Evolutionary conservation across 2,329 filamentous ascomycete species (phyloP).

Genomic region (Sporothrix inflata): DNA sequence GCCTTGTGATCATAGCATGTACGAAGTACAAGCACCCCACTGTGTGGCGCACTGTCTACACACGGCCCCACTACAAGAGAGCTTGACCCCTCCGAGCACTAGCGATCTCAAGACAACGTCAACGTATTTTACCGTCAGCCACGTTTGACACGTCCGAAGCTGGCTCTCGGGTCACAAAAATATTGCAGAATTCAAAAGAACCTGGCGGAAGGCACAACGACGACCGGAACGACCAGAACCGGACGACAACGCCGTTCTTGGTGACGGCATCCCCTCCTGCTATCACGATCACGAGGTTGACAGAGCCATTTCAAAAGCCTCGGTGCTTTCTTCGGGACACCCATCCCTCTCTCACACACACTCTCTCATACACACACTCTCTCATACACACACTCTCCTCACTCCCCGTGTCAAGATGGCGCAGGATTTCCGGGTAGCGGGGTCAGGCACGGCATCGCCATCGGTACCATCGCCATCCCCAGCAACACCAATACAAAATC

Average conservation of each 20-base stretch:
- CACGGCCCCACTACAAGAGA: background rate
- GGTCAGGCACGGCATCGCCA: slow-evolving; percentile 21
- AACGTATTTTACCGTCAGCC: background rate
- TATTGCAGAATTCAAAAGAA: background rate
- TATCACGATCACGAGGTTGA: background rate
- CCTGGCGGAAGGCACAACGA: background rate
- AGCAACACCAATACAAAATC: background rate
- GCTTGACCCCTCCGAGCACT: slow-evolving; percentile 8
- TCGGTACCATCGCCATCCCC: slow-evolving; percentile 4
- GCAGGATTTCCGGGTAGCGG: slow-evolving; percentile 11
- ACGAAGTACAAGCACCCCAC: background rate
- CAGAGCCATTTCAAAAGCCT: background rate
- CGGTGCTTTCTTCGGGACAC: background rate
- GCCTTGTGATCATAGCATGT: background rate
- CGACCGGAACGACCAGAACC: too few relatives aligned
- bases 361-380: background rate
- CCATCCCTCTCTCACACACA: too few relatives aligned
- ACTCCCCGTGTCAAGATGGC: slow-evolving; percentile 9
- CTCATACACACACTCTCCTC: background rate
- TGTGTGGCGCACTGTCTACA: background rate
- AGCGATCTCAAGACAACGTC: background rate
- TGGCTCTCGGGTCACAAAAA: background rate
- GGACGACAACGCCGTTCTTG: background rate
- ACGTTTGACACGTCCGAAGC: too few relatives aligned
- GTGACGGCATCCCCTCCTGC: background rate